These are phyloP conservation scores for Rosa lucieae DNA, from an alignment of 306 rosid genomes.

Conservation along the genomic window DNA sequence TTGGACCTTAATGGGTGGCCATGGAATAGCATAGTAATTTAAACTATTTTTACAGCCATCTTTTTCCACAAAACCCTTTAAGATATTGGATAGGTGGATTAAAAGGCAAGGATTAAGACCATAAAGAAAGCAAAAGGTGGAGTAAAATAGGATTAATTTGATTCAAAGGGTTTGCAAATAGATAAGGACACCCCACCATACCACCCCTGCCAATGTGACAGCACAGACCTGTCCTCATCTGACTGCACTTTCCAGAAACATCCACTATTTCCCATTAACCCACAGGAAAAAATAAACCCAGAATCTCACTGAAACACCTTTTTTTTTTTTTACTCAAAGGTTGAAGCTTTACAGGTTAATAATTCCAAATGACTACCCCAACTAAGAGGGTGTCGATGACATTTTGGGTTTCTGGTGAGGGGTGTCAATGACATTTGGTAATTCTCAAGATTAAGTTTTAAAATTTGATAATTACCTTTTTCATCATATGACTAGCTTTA, in stretches of 20 bases:
- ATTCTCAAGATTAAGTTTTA: neutral
- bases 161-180: neutral
- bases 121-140: neutral
- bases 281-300: neutral
- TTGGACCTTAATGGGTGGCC: neutral
- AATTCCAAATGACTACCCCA: neutral
- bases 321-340: neutral
- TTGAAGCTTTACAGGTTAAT: neutral
- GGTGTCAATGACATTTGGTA: neutral
- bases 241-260: constrained; percentile 23
- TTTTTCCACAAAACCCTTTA: neutral
- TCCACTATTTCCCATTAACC: neutral
- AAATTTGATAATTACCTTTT: neutral
- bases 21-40: neutral
- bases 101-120: neutral
- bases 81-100: constrained; percentile 6
- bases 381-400: neutral
- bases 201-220: neutral
- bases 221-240: constrained; percentile 1
- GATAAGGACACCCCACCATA: constrained; percentile 17
- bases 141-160: neutral
- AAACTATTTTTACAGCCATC: neutral
- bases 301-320: neutral
- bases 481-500: constrained; percentile 1
- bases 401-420: neutral